Conservation (phyloP, 305 asterid species). For the Fraxinus floribunda region DNA sequence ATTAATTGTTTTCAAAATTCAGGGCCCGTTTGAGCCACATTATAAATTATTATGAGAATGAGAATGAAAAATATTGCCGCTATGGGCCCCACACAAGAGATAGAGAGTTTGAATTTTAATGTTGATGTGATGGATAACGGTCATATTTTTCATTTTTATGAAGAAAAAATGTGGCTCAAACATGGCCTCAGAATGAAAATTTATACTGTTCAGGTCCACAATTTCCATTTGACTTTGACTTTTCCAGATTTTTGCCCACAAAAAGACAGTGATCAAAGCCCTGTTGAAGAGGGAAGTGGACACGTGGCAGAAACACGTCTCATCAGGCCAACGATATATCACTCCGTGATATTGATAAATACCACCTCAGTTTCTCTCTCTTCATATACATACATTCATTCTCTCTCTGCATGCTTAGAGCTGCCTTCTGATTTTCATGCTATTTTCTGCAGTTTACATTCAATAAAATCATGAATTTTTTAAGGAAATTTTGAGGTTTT, state of each 20-base stretch:
- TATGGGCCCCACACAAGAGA: too few species aligned
- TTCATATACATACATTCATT: background rate
- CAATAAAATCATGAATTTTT: background rate
- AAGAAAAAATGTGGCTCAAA: too few species aligned
- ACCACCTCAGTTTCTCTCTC: constrained; percentile 15
- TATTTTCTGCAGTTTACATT: background rate
- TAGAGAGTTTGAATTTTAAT: too few species aligned
- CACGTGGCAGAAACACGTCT: constrained; percentile 30
- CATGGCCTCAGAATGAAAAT: background rate
- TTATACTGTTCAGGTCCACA: background rate
- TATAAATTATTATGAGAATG: too few species aligned
- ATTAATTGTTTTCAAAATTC: background rate
- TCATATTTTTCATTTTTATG: too few species aligned
- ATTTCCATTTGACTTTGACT: background rate
- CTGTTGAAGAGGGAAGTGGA: constrained; percentile 31
- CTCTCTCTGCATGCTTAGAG: constrained; percentile 30
- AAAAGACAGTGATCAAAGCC: constrained; percentile 11
- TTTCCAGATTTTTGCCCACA: background rate
- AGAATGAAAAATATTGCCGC: too few species aligned
- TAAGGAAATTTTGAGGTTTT: background rate
- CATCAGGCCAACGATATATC: constrained; percentile 23
- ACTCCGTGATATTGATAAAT: constrained; percentile 75
- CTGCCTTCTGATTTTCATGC: constrained; percentile 8
- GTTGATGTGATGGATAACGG: too few species aligned
- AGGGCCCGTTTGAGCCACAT: too few species aligned